Percentiles rank a stretch among this genome's conserved stretches.
phyloP scores from a whole-genome alignment of 2,329 filamentous ascomycete genomes.

The Orbilia ellipsospora region DNA sequence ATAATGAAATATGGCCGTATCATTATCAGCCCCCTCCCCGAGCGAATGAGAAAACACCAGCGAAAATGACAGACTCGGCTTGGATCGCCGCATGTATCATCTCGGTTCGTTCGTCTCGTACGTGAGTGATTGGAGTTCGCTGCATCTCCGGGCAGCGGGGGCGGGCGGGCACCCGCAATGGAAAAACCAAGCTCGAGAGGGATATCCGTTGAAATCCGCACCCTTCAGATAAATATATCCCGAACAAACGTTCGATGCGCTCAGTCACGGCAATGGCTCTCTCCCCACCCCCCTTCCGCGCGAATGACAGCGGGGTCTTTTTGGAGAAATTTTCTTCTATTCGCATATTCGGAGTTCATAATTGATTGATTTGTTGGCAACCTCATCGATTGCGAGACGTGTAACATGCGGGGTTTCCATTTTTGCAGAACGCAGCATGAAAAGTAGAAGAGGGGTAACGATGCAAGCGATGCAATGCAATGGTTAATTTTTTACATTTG shows the following conservation, averaged over 20 bases:
- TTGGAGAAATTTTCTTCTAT: background rate
- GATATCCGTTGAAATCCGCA: conserved; percentile 45
- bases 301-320: conserved; percentile 28
- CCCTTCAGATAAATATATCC: conserved; percentile 8
- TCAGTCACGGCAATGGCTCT: conserved; percentile 33
- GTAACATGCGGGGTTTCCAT: conserved; percentile 33
- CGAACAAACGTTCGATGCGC: background rate
- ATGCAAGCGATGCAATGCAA: no score
- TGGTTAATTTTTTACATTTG: no score
- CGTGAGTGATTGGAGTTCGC: no score
- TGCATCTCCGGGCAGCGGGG: no score
- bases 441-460: background rate
- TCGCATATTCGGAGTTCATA: background rate
- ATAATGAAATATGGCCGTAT: no score
- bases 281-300: background rate
- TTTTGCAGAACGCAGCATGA: background rate
- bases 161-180: no score
- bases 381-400: conserved; percentile 38
- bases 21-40: no score
- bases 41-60: no score
- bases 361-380: background rate
- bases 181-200: no score
- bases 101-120: no score
- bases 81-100: no score
- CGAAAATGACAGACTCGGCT: no score